These are phyloP conservation scores for Prototheca cutis DNA, from an alignment of 163 green algal species.

Conservation along the genomic window DNA sequence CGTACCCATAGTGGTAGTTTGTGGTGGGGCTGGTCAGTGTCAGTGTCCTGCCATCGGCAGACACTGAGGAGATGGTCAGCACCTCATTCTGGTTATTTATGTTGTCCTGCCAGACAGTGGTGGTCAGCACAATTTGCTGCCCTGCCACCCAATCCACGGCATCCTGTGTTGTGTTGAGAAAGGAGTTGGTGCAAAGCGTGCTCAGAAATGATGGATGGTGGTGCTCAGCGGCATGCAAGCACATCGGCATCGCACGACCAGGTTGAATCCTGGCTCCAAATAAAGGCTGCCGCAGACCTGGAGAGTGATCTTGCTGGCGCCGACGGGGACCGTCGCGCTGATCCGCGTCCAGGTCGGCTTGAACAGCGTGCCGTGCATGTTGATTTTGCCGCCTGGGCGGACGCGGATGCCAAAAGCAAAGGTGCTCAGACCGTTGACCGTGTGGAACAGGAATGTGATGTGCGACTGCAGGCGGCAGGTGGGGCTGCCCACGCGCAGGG, in stretches of 20 bases:
- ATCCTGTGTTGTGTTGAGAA: constrained; percentile 9
- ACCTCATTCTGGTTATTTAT: constrained; percentile 45
- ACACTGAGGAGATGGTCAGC: constrained; percentile 16
- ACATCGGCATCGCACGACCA: too few species aligned
- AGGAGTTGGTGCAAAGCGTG: too few species aligned
- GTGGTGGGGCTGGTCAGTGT: constrained; percentile 3
- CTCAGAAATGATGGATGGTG: too few species aligned
- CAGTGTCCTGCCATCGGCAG: constrained; percentile 12
- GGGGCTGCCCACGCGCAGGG: constrained; percentile 21
- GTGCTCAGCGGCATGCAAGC: too few species aligned
- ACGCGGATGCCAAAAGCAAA: constrained; percentile 18
- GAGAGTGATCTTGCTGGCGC: constrained; percentile 6
- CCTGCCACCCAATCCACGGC: constrained; percentile 31
- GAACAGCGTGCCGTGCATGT: constrained; percentile 37
- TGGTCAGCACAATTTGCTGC: constrained; percentile 36
- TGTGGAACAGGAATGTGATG: constrained; percentile 36
- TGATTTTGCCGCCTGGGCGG: constrained; percentile 9
- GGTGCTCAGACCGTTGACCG: constrained; percentile 7
- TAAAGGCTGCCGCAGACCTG: background rate
- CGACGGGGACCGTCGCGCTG: constrained; percentile 4
- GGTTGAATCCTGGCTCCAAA: too few species aligned
- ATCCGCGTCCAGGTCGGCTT: constrained; percentile 45
- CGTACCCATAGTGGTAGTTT: constrained; percentile 33
- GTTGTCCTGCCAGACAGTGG: constrained; percentile 40
- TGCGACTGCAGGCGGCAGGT: constrained; percentile 23